Percentiles rank a stretch among this genome's conserved stretches.
Evolutionary conservation across 2,329 filamentous ascomycete genomes (phyloP).

Genomic region (Xylaria multiplex): DNA sequence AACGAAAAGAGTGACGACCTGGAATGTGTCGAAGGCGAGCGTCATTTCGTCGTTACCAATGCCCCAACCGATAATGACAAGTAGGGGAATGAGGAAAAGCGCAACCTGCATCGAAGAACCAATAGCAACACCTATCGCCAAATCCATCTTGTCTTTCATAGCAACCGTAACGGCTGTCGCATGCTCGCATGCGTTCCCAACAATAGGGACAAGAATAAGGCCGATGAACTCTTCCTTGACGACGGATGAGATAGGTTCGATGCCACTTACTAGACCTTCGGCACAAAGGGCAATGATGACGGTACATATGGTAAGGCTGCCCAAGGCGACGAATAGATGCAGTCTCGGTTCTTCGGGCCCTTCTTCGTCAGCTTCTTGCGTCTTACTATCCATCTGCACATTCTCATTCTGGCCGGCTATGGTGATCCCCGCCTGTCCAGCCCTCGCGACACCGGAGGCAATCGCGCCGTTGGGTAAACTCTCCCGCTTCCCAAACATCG

Average conservation of each 20-base stretch:
- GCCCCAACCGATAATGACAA: slow-evolving; percentile 82
- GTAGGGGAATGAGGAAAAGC: slow-evolving; percentile 79
- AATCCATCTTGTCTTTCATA: slow-evolving; percentile 85
- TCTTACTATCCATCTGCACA: slow-evolving; percentile 55
- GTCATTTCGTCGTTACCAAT: slow-evolving; percentile 78
- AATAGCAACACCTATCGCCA: slow-evolving; percentile 82
- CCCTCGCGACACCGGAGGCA: slow-evolving; percentile 41
- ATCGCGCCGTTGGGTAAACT: slow-evolving; percentile 39
- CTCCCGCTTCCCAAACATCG: slow-evolving; percentile 42
- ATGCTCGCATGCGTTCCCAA: slow-evolving; percentile 86
- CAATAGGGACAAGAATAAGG: slow-evolving; percentile 81
- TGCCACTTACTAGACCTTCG: slow-evolving; percentile 80
- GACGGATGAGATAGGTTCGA: slow-evolving; percentile 72
- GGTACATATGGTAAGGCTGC: slow-evolving; percentile 77
- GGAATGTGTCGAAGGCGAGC: slow-evolving; percentile 87
- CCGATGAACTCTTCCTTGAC: slow-evolving; percentile 81
- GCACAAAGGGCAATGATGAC: slow-evolving; percentile 83
- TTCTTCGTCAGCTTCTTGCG: slow-evolving; percentile 66
- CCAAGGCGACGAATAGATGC: slow-evolving; percentile 75
- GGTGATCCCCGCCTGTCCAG: slow-evolving; percentile 24
- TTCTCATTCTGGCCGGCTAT: slow-evolving; percentile 46
- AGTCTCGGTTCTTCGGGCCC: slow-evolving; percentile 80
- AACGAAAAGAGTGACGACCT: slow-evolving; percentile 86
- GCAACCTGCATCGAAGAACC: slow-evolving; percentile 85
- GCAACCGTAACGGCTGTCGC: slow-evolving; percentile 83